A percentile compares a stretch with the other conserved stretches of the same genome.
Conservation (phyloP, 306 rosid genomes). For the Citrullus amarus region DNA sequence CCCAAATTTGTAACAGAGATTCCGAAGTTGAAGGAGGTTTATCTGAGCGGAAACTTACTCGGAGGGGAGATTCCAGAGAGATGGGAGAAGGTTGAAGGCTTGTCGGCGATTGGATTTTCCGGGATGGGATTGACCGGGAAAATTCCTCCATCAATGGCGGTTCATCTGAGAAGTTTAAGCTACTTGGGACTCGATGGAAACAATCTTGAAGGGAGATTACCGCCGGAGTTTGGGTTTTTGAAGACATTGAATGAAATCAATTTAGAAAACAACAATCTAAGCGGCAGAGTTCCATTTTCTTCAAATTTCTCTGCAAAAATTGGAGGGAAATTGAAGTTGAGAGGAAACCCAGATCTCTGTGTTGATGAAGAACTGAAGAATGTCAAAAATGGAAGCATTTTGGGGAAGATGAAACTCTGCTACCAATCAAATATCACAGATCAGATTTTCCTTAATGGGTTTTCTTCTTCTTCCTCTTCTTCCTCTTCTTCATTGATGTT, state of each 20-base stretch:
- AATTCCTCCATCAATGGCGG: constrained; percentile 62
- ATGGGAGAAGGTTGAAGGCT: constrained; percentile 47
- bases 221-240: constrained; percentile 45
- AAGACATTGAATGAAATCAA: constrained; percentile 44
- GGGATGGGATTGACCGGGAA: constrained; percentile 46
- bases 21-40: constrained; percentile 42
- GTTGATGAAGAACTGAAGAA: constrained; percentile 19
- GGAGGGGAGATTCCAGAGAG: constrained; percentile 64
- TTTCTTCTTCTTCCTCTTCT: not conserved
- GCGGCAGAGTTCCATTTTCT: constrained; percentile 43
- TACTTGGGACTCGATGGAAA: constrained; percentile 71
- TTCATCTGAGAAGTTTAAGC: constrained; percentile 33
- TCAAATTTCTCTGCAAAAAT: constrained; percentile 10
- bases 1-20: constrained; percentile 43
- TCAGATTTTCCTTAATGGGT: constrained; percentile 26
- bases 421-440: constrained; percentile 22
- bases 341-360: constrained; percentile 57
- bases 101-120: constrained; percentile 50
- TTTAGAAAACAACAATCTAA: constrained; percentile 66
- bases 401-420: constrained; percentile 32
- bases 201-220: constrained; percentile 56
- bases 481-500: constrained; percentile 13
- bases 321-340: constrained; percentile 38
- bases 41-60: constrained; percentile 56
- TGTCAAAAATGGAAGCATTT: not conserved